Percentiles rank a stretch among this genome's conserved stretches.
Evolutionary conservation across 2,329 filamentous ascomycete species (phyloP).

Genomic region (Pseudopithomyces maydicus): DNA sequence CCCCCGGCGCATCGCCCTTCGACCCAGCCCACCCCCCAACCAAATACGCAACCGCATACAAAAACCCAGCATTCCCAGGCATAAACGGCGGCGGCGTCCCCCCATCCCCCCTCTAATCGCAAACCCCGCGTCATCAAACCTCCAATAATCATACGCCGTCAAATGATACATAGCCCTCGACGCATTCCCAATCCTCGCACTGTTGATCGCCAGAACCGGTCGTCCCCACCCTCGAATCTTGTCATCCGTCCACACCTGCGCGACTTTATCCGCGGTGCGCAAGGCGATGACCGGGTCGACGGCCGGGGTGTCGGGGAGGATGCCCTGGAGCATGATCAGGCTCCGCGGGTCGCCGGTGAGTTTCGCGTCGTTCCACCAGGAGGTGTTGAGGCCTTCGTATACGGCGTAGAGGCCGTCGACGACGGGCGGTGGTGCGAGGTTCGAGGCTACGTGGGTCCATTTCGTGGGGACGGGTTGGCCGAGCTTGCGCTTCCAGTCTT

Average conservation of each 20-base stretch:
- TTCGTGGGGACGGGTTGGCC: constrained; percentile 47
- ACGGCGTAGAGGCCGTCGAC: constrained; percentile 58
- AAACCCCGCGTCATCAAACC: constrained; percentile 61
- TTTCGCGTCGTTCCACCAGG: constrained; percentile 35
- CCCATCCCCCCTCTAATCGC: constrained; percentile 60
- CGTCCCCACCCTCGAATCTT: constrained; percentile 37
- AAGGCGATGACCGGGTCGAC: constrained; percentile 29
- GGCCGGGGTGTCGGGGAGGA: constrained; percentile 14
- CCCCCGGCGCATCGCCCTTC: constrained; percentile 16
- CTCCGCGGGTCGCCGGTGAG: constrained; percentile 39
- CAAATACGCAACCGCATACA: constrained; percentile 62
- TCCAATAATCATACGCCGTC: constrained; percentile 52
- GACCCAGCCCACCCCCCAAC: constrained; percentile 60
- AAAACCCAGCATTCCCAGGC: constrained; percentile 55
- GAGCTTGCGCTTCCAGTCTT: constrained; percentile 58
- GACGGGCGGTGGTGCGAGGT: constrained; percentile 59
- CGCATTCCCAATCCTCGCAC: constrained; percentile 29
- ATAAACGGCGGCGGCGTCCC: constrained; percentile 64
- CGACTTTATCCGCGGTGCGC: constrained; percentile 30
- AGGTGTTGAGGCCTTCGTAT: constrained; percentile 56
- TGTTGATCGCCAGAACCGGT: constrained; percentile 36
- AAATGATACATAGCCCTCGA: constrained; percentile 40
- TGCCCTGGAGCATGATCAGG: constrained; percentile 35
- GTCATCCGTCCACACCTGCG: constrained; percentile 35
- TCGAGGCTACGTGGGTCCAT: constrained; percentile 57